A percentile compares a stretch with the other conserved stretches of the same genome.
Evolutionary conservation across 345 rosid genomes (phyloP).

Genomic region (Arabis hirsuta): DNA sequence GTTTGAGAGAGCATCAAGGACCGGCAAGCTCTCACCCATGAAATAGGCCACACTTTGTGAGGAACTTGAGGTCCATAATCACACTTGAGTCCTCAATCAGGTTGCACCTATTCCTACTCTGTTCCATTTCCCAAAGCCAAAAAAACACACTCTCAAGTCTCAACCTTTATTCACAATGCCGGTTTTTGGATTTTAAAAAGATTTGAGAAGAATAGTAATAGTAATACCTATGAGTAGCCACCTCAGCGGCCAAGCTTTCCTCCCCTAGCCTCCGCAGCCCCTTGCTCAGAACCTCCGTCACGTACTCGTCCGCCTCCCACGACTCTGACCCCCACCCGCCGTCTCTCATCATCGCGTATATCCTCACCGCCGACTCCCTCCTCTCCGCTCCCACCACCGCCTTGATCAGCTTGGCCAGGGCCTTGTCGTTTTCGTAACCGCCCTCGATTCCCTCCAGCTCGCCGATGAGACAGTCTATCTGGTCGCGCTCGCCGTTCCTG

Average conservation of each 20-base stretch:
- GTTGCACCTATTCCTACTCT: conserved; percentile 15
- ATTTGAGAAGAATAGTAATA: background rate
- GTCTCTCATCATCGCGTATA: conserved; percentile 64
- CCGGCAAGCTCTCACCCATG: no score
- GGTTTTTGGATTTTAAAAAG: no score
- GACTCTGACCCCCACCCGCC: conserved; percentile 62
- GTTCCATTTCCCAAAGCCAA: conserved; percentile 25
- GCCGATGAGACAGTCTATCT: conserved; percentile 62
- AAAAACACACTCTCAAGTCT: conserved; percentile 42
- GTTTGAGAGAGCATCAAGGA: no score
- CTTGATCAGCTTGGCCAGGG: conserved; percentile 55
- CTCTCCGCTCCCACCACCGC: conserved; percentile 63
- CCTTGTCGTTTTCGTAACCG: conserved; percentile 54
- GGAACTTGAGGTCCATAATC: conserved; percentile 11
- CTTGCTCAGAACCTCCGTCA: conserved; percentile 57
- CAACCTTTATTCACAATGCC: no score
- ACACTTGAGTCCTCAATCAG: background rate
- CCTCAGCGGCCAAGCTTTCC: conserved; percentile 55
- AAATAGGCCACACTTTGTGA: background rate
- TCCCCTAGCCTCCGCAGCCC: conserved; percentile 76
- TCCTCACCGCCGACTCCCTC: conserved; percentile 74
- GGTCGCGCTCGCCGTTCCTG: conserved; percentile 51
- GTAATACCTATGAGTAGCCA: conserved; percentile 31
- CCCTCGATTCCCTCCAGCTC: conserved; percentile 53
- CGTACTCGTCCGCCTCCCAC: conserved; percentile 66